These are phyloP conservation scores for Clarireedia homoeocarpa DNA, from an alignment of 2,329 filamentous ascomycete species.

Conservation along the genomic window DNA sequence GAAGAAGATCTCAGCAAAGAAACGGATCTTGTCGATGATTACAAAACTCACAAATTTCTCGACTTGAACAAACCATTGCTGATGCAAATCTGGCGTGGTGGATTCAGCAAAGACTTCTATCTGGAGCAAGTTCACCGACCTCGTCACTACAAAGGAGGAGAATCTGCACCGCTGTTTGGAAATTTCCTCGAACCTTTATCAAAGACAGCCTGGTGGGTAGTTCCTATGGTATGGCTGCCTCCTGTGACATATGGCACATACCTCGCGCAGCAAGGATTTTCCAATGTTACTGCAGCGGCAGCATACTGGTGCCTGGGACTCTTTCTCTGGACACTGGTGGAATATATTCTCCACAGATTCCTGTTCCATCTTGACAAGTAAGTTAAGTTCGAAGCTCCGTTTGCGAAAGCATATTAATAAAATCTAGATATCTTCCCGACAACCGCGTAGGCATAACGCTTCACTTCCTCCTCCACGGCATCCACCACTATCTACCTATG, in stretches of 20 bases:
- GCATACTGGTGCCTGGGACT: slow-evolving; percentile 65
- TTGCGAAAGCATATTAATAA: slow-evolving; percentile 21
- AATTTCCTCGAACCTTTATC: slow-evolving; percentile 98
- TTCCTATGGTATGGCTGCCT: slow-evolving; percentile 83
- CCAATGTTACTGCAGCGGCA: slow-evolving; percentile 38
- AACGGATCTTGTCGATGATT: slow-evolving; percentile 70
- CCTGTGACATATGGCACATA: slow-evolving; percentile 64
- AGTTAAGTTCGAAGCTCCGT: slow-evolving; percentile 29
- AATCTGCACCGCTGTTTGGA: slow-evolving; percentile 88
- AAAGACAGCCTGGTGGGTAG: slow-evolving; percentile 89
- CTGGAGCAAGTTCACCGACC: slow-evolving; percentile 93
- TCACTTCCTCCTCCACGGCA: slow-evolving; percentile 92
- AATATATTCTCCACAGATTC: slow-evolving; percentile 83
- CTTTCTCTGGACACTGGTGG: slow-evolving; percentile 78
- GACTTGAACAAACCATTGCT: slow-evolving; percentile 81
- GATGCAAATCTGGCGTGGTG: slow-evolving; percentile 78
- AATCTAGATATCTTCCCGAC: slow-evolving; percentile 71
- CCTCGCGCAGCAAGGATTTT: slow-evolving; percentile 54
- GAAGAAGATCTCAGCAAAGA: slow-evolving; percentile 82
- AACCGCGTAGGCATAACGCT: slow-evolving; percentile 78
- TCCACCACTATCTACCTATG: slow-evolving; percentile 99
- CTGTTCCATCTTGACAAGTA: slow-evolving; percentile 92
- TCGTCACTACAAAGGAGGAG: slow-evolving; percentile 88
- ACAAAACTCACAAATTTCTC: slow-evolving; percentile 86
- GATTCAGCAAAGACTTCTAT: slow-evolving; percentile 94